Base-by-base conservation (phyloP, 805 yeast genomes). In the Candida coquimbonensis region DNA sequence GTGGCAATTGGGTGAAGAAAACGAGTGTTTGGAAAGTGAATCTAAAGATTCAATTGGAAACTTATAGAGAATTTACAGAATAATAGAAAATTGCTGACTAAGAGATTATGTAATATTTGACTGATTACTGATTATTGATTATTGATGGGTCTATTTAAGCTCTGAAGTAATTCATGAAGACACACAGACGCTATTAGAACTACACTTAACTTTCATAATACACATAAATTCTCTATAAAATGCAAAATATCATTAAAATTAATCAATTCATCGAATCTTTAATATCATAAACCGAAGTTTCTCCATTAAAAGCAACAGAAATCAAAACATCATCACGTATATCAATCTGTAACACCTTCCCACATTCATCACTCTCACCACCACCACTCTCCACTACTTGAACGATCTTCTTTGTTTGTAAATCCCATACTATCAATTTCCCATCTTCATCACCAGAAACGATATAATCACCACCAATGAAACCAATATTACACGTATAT, bases 331-430 rank as follows among this genome's bases (percentile, higher is more conserved):
- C 76, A 80, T 83, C 8, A 98, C 98, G 53, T 85, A 84, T 57
- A 78, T 87, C 29, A 91, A 73, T 58, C 96, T 75, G 65, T 91
- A 87, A 57, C 98, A 29, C 31, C 13, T 29, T 29, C 14, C 13
- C 31, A 29, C 3, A 71, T 24, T 29, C 31, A 11, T 29, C 13
- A 29, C 9, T 11, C 1, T 29, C 4, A 7, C 2, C 31, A 85
- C 7, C 21, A 36, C 31, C 42, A 39, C 38, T 11, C 14, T 39
- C 19, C 21, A 39, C 13, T 31, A 21, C 41, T 2, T 39, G 37
- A 5, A 70, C 66, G 3, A 82, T 61, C 14, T 73, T 65, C 53
- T 80, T 81, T 5, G 77, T 58, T 49, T 83, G 88, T 7, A 85
- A 67, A 54, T 83, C 80, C 91, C 90, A 85, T 12, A 84, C 61